Evolutionary conservation across 177 flowering plant species (phyloP).

Genomic region (Tripterygium wilfordii): DNA sequence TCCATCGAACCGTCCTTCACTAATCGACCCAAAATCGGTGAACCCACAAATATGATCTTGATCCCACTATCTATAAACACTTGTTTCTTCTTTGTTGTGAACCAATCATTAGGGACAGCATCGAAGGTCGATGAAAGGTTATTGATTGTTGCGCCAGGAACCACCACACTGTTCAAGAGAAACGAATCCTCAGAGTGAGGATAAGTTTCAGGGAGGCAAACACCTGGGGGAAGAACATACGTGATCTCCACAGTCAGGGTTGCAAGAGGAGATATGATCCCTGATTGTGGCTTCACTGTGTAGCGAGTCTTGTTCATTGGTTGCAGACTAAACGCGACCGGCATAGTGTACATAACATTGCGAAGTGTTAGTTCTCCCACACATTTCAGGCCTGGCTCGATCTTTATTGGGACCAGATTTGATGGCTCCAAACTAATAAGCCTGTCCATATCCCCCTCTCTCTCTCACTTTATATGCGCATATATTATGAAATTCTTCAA

Average conservation of each 20-base stretch:
- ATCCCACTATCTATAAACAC: constrained; percentile 65
- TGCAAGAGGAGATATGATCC: constrained; percentile 59
- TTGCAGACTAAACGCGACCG: constrained; percentile 68
- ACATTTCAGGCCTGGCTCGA: constrained; percentile 56
- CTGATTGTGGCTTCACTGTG: constrained; percentile 47
- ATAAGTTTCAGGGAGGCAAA: constrained; percentile 38
- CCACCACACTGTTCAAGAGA: constrained; percentile 68
- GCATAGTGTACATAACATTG: constrained; percentile 86
- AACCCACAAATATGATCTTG: constrained; percentile 58
- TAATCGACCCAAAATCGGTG: constrained; percentile 41
- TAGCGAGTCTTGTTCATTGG: constrained; percentile 47
- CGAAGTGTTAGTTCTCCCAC: constrained; percentile 56
- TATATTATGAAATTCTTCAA: too few species aligned
- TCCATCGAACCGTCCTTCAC: constrained; percentile 53
- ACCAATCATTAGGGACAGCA: constrained; percentile 61
- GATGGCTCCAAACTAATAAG: constrained; percentile 71
- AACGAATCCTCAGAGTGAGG: constrained; percentile 53
- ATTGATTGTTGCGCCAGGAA: constrained; percentile 60
- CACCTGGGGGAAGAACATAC: constrained; percentile 33
- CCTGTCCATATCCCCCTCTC: constrained; percentile 43
- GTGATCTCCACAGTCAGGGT: constrained; percentile 49
- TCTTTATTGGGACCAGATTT: constrained; percentile 41
- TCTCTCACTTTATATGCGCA: neutral
- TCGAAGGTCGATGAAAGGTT: constrained; percentile 38
- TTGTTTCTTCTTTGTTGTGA: constrained; percentile 64